These are phyloP conservation scores for Heliosperma pusillum DNA, from an alignment of 148 eudicot species.

Conservation along the genomic window DNA sequence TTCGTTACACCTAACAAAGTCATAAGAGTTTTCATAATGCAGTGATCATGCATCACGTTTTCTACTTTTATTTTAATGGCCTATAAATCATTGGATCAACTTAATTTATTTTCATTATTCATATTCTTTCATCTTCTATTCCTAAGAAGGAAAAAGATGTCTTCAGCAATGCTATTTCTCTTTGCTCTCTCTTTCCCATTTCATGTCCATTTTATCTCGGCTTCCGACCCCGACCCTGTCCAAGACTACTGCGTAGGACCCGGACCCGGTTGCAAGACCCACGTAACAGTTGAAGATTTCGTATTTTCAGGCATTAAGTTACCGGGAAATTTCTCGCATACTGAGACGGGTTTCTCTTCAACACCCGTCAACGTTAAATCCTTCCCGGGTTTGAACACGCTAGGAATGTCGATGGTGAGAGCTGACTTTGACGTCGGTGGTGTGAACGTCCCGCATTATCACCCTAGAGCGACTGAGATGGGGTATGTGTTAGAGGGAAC, in stretches of 20 bases:
- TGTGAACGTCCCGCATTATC: slow-evolving; percentile 69
- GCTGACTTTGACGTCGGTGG: slow-evolving; percentile 66
- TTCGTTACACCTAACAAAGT: slow-evolving; percentile 19
- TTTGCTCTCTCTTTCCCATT: slow-evolving; percentile 27
- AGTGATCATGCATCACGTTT: not conserved
- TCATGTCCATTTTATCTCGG: slow-evolving; percentile 24
- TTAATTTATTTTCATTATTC: not conserved
- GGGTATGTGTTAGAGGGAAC: slow-evolving; percentile 64
- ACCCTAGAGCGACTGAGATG: slow-evolving; percentile 79
- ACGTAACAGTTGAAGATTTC: slow-evolving; percentile 54
- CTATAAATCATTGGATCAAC: slow-evolving; percentile 1
- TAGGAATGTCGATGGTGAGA: slow-evolving; percentile 68
- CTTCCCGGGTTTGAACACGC: slow-evolving; percentile 79
- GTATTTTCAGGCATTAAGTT: slow-evolving; percentile 53
- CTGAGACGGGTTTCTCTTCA: slow-evolving; percentile 40
- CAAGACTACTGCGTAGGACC: slow-evolving; percentile 65
- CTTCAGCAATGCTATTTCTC: slow-evolving; percentile 21
- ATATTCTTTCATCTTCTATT: not conserved
- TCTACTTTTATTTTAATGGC: not conserved
- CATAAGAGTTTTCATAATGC: not conserved
- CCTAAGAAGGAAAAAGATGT: slow-evolving; percentile 15
- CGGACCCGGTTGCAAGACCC: slow-evolving; percentile 47
- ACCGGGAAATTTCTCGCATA: slow-evolving; percentile 29
- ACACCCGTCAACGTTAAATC: slow-evolving; percentile 42
- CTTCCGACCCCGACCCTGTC: slow-evolving; percentile 72